Conservation (phyloP, 2,329 filamentous ascomycete species). For the Fusarium humuli region DNA sequence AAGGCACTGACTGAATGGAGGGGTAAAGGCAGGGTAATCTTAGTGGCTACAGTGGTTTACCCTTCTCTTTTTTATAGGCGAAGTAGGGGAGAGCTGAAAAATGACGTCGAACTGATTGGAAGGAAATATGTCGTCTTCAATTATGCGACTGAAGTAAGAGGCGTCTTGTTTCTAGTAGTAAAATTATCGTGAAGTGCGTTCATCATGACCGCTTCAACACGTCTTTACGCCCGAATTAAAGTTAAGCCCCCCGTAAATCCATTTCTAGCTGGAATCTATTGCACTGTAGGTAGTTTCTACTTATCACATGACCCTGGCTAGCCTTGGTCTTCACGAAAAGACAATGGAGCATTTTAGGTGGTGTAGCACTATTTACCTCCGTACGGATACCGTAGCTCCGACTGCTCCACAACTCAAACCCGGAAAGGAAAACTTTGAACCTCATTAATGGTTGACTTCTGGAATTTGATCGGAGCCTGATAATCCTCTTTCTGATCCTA, state of each 20-base stretch:
- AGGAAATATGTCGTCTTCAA: background rate
- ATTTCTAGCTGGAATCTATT: constrained; percentile 5
- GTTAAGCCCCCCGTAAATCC: constrained; percentile 26
- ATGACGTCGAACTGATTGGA: constrained; percentile 37
- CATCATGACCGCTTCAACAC: constrained; percentile 30
- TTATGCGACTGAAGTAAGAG: constrained; percentile 9
- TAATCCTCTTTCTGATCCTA: background rate
- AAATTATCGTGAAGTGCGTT: background rate
- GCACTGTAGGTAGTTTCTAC: background rate
- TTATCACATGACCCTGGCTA: constrained; percentile 42
- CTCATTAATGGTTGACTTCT: constrained; percentile 16
- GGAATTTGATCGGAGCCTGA: constrained; percentile 35
- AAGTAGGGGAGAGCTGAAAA: constrained; percentile 13
- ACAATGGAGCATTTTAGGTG: background rate
- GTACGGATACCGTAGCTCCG: constrained; percentile 19
- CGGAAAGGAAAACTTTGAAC: constrained; percentile 46
- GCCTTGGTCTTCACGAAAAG: background rate
- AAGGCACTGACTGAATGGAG: constrained; percentile 19
- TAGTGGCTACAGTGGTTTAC: background rate
- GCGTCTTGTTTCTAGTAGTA: background rate
- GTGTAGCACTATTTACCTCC: constrained; percentile 4
- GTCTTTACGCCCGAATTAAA: constrained; percentile 6
- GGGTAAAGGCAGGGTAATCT: background rate
- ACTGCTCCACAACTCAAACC: constrained; percentile 41
- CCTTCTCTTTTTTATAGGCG: constrained; percentile 20